phyloP scores from a whole-genome alignment of 306 rosid species.

The Prinsepia uniflora region DNA sequence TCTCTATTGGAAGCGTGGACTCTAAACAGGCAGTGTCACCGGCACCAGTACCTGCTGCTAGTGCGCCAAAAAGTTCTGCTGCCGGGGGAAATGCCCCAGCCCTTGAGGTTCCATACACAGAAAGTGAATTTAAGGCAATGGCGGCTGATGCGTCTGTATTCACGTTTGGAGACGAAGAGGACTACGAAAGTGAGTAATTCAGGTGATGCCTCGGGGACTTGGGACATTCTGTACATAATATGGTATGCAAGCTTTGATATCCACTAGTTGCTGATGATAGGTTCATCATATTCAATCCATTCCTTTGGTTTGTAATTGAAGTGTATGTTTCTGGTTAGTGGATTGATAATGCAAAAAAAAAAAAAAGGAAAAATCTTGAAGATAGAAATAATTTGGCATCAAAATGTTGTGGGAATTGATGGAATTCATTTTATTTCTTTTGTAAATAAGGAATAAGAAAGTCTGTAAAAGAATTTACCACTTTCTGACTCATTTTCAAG shows the following conservation, averaged over 20 bases:
- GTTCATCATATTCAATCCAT: conserved; percentile 2
- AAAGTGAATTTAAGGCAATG: conserved; percentile 97
- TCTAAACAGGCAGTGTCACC: conserved; percentile 21
- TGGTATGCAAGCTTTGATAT: conserved; percentile 29
- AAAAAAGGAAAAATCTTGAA: not conserved
- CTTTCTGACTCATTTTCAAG: not conserved
- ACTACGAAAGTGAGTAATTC: conserved; percentile 79
- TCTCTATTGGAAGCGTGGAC: conserved; percentile 51
- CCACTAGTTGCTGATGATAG: conserved; percentile 18
- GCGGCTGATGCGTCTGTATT: conserved; percentile 99
- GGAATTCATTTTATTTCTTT: conserved; percentile 21
- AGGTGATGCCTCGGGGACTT: conserved; percentile 11
- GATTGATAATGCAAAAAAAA: conserved; percentile 17
- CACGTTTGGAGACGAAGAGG: conserved; percentile 93
- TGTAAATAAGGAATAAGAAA: conserved; percentile 3
- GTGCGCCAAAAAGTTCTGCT: conserved; percentile 45
- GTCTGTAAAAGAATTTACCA: not conserved
- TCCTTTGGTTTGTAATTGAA: conserved; percentile 30
- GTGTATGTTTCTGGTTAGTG: conserved; percentile 13
- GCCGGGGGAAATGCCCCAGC: conserved; percentile 36
- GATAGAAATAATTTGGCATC: conserved; percentile 13
- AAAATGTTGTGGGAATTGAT: conserved; percentile 6
- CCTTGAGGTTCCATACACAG: conserved; percentile 44
- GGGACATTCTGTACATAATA: conserved; percentile 56
- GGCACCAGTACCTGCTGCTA: conserved; percentile 5